A percentile compares a stretch with the other conserved stretches of the same genome.
Evolutionary conservation across 1,284 basidiomycete genomes (phyloP).

Genomic region (Tylopilus orsonianus): DNA sequence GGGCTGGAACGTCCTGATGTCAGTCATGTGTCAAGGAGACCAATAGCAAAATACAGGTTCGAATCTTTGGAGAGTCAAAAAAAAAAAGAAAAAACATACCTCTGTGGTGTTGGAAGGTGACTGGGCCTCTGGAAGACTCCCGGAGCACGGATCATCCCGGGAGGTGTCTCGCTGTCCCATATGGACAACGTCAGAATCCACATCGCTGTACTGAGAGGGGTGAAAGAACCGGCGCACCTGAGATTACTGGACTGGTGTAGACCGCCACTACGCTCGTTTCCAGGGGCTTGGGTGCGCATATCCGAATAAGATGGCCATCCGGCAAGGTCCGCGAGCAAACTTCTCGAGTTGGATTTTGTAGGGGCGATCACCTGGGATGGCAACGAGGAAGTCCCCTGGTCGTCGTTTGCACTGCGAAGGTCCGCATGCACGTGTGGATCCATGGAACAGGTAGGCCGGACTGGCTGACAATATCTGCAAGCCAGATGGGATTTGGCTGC

Average conservation of each 20-base stretch:
- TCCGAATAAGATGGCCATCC: constrained; percentile 20
- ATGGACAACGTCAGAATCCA: not conserved
- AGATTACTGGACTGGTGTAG: constrained; percentile 9
- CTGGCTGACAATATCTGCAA: not conserved
- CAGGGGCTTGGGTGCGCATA: constrained; percentile 18
- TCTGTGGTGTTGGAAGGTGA: constrained; percentile 32
- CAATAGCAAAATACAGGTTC: constrained; percentile 6
- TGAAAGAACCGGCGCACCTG: constrained; percentile 18
- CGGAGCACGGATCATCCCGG: not conserved
- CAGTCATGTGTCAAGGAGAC: constrained; percentile 6
- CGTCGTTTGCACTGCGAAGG: constrained; percentile 5
- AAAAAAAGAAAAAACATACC: constrained; percentile 10
- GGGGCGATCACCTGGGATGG: constrained; percentile 15
- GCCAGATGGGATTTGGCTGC: no score
- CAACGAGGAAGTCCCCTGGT: constrained; percentile 1
- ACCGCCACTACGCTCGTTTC: constrained; percentile 6
- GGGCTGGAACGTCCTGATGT: constrained; percentile 39
- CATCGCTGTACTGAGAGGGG: not conserved
- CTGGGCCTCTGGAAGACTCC: constrained; percentile 13
- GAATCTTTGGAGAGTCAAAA: not conserved
- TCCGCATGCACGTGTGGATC: constrained; percentile 7
- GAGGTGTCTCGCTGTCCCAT: constrained; percentile 13
- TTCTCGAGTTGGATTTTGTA: constrained; percentile 10
- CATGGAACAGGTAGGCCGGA: constrained; percentile 3
- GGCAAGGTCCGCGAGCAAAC: constrained; percentile 17